Conservation (phyloP, 192 early-diverging fungal species). For the Jimgerdemannia lactiflua region DNA sequence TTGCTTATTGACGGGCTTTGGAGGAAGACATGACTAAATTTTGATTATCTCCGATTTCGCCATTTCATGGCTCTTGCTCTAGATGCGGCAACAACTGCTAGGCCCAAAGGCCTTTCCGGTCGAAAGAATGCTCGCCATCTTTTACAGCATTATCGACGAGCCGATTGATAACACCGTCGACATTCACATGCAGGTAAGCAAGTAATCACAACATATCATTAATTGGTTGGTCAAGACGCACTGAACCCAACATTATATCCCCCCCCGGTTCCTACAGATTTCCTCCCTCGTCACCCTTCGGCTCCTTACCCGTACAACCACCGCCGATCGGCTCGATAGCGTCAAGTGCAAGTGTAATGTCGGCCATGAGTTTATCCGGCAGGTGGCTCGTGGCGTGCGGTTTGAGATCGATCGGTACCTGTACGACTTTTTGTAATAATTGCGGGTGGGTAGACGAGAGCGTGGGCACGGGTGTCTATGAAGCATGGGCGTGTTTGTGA, state of each 20-base stretch:
- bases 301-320: slow-evolving; percentile 68
- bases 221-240: too few species aligned
- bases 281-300: slow-evolving; percentile 78
- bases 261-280: slow-evolving; percentile 50
- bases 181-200: slow-evolving; percentile 58
- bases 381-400: slow-evolving; percentile 68
- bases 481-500: background rate
- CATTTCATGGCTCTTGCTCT: background rate
- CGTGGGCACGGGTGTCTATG: too few species aligned
- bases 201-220: background rate
- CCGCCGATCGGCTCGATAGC: slow-evolving; percentile 74
- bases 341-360: slow-evolving; percentile 90
- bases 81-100: slow-evolving; percentile 78
- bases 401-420: slow-evolving; percentile 89
- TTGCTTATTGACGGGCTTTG: background rate
- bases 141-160: slow-evolving; percentile 83
- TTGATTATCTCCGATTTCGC: background rate
- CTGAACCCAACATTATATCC: background rate
- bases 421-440: slow-evolving; percentile 46
- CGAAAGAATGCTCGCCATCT: slow-evolving; percentile 97
- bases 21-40: too few species aligned
- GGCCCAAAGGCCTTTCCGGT: slow-evolving; percentile 92
- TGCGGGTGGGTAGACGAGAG: too few species aligned
- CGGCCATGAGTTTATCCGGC: slow-evolving; percentile 72
- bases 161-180: slow-evolving; percentile 72